Percentiles rank a stretch among this genome's conserved stretches.
Evolutionary conservation across 2,329 filamentous ascomycete genomes (phyloP).

Genomic region (Diaporthe velutina): DNA sequence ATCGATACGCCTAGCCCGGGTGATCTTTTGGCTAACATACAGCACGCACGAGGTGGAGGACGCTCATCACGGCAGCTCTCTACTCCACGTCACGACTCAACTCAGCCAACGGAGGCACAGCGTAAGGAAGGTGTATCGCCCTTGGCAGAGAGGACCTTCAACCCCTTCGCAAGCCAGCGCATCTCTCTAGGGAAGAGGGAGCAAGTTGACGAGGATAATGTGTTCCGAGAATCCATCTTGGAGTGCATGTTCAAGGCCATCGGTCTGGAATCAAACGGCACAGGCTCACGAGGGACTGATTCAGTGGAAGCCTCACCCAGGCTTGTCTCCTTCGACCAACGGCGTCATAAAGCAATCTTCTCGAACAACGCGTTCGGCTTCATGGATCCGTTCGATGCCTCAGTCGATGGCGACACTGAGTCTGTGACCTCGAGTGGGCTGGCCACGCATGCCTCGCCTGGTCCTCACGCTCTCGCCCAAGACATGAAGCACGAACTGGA

Average conservation of each 20-base stretch:
- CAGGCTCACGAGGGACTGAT: conserved; percentile 73
- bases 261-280: conserved; percentile 79
- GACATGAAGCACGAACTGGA: conserved; percentile 94
- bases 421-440: conserved; percentile 81
- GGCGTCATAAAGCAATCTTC: conserved; percentile 83
- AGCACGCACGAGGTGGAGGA: conserved; percentile 73
- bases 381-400: conserved; percentile 85
- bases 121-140: conserved; percentile 57
- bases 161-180: conserved; percentile 69
- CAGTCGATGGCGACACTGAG: conserved; percentile 86
- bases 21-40: conserved; percentile 84
- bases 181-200: conserved; percentile 78
- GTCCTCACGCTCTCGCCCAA: conserved; percentile 75
- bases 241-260: conserved; percentile 97
- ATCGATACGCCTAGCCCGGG: conserved; percentile 74
- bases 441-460: conserved; percentile 71
- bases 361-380: conserved; percentile 89
- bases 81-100: conserved; percentile 45
- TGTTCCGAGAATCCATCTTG: conserved; percentile 90
- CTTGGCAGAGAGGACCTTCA: conserved; percentile 63
- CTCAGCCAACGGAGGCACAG: conserved; percentile 49
- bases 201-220: conserved; percentile 85
- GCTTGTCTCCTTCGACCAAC: conserved; percentile 85
- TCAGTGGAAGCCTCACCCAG: conserved; percentile 90
- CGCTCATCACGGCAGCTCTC: conserved; percentile 53